Percentiles rank a stretch among this genome's conserved stretches.
These are phyloP conservation scores for Carex pumila DNA, from an alignment of 176 grass and related monocot genomes.

Conservation along the genomic window DNA sequence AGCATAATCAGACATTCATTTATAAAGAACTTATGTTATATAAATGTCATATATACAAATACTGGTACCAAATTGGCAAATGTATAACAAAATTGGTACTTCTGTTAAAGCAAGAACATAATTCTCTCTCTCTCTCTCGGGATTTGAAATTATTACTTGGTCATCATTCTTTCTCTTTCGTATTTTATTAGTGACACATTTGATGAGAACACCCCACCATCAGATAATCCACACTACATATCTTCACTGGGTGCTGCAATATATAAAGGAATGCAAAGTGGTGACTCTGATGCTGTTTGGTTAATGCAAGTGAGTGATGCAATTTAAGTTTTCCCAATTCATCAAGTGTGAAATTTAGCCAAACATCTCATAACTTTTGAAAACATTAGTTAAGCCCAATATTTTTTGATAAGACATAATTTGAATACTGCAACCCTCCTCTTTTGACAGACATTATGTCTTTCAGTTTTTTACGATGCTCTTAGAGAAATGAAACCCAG, in stretches of 20 bases:
- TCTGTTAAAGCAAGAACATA: not conserved
- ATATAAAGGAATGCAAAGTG: constrained; percentile 76
- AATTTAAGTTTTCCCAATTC: not conserved
- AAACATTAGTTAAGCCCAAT: not conserved
- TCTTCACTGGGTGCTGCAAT: constrained; percentile 79
- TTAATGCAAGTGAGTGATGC: constrained; percentile 70
- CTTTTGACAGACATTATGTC: not conserved
- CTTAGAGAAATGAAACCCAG: not conserved
- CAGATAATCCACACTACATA: constrained; percentile 70
- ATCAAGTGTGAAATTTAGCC: not conserved
- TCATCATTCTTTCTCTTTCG: constrained; percentile 18
- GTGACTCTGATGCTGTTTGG: constrained; percentile 72
- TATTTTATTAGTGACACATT: constrained; percentile 68
- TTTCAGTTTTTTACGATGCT: not conserved
- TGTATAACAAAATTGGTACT: not conserved
- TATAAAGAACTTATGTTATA: not conserved
- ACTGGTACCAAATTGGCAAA: not conserved
- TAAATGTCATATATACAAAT: not conserved
- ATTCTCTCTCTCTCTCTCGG: not conserved
- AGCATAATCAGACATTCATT: not conserved
- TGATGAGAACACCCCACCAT: constrained; percentile 85
- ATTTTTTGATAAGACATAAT: not conserved
- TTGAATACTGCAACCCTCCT: not conserved
- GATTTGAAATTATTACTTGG: constrained; percentile 4
- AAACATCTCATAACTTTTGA: not conserved